phyloP scores from a whole-genome alignment of 441 rosid species.

The Aquilaria agallochum region DNA sequence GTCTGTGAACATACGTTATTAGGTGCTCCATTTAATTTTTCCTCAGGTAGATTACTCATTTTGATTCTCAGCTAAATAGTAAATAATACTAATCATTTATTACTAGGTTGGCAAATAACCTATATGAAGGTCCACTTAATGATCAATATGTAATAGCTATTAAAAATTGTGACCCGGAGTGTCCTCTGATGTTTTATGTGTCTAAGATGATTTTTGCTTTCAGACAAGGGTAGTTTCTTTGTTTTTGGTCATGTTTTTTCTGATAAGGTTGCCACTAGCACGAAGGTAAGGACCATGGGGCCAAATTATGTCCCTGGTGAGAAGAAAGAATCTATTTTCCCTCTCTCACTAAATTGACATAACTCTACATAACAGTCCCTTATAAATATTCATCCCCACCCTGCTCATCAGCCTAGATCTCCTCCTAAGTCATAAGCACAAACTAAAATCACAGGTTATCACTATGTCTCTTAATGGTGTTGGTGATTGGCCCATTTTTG shows the following conservation, averaged over 20 bases:
- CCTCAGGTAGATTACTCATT: too few species aligned
- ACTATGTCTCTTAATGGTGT: too few species aligned
- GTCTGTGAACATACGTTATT: too few species aligned
- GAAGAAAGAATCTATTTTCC: constrained; percentile 6
- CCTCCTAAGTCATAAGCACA: too few species aligned
- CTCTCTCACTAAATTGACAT: too few species aligned
- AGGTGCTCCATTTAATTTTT: too few species aligned
- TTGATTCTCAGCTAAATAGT: too few species aligned
- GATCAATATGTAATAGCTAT: constrained; percentile 15
- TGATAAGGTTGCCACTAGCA: constrained; percentile 11
- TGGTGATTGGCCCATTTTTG: too few species aligned
- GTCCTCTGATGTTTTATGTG: constrained; percentile 18
- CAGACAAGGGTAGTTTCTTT: constrained; percentile 20
- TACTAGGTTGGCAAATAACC: background rate
- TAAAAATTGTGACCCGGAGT: constrained; percentile 17
- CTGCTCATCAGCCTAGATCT: too few species aligned
- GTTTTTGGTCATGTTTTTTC: constrained; percentile 18
- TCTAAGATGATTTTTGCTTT: constrained; percentile 18
- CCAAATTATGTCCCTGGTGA: constrained; percentile 16
- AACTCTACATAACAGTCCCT: too few species aligned
- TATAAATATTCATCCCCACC: too few species aligned
- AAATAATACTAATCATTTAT: background rate
- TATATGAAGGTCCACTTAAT: constrained; percentile 19
- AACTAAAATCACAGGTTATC: too few species aligned
- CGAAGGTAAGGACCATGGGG: constrained; percentile 22